phyloP scores from a whole-genome alignment of 495 filamentous ascomycete genomes.

The Penicillium alfredii region DNA sequence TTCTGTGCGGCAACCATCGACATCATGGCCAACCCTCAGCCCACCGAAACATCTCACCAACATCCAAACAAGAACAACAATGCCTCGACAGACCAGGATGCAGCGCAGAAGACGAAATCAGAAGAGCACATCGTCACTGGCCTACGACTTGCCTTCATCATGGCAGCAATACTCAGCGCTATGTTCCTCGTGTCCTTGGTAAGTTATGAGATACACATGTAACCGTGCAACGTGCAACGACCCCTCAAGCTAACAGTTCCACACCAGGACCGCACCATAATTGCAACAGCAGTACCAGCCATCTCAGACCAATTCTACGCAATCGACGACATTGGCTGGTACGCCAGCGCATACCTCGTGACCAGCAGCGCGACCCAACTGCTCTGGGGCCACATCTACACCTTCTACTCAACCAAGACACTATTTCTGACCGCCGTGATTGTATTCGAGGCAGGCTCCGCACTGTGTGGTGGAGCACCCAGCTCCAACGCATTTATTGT shows the following conservation, averaged over 20 bases:
- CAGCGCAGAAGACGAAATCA: neutral
- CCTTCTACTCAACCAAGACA: slow-evolving; percentile 51
- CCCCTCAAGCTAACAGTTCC: slow-evolving; percentile 2
- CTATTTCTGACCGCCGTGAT: slow-evolving; percentile 54
- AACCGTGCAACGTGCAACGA: too few species aligned
- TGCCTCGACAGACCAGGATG: slow-evolving; percentile 1
- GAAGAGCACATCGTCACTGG: slow-evolving; percentile 1
- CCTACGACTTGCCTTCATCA: slow-evolving; percentile 8
- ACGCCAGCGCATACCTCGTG: slow-evolving; percentile 46
- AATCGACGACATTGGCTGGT: slow-evolving; percentile 55
- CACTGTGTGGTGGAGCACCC: slow-evolving; percentile 67
- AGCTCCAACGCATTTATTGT: slow-evolving; percentile 64
- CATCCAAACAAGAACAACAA: too few species aligned
- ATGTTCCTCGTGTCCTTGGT: slow-evolving; percentile 37
- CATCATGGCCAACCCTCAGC: too few species aligned
- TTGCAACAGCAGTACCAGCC: slow-evolving; percentile 63
- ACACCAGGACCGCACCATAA: slow-evolving; percentile 56
- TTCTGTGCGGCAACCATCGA: neutral
- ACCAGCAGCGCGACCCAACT: slow-evolving; percentile 43
- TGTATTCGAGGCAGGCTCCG: slow-evolving; percentile 57
- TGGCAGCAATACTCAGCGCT: slow-evolving; percentile 22
- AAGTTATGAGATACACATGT: slow-evolving; percentile 3
- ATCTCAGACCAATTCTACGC: slow-evolving; percentile 64
- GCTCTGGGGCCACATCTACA: slow-evolving; percentile 57
- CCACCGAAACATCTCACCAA: too few species aligned